Conservation (phyloP, 129 eudicot genomes). For the Solidago caesia region DNA sequence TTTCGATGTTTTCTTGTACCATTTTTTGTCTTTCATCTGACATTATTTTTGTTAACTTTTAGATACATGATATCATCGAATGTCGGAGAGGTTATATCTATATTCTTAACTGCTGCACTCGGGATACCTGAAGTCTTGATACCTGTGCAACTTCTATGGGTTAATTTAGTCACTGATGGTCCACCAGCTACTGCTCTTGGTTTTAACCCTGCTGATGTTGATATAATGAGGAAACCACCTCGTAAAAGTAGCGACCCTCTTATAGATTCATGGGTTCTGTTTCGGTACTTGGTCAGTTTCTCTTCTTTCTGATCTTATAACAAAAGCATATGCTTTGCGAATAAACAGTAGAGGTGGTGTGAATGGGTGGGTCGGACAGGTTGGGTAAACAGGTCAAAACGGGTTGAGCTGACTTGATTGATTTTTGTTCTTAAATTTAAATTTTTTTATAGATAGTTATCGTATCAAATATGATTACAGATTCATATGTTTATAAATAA, state of each 20-base stretch:
- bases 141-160: conserved; percentile 92
- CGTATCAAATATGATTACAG: not conserved
- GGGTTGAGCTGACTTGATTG: not conserved
- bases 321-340: not conserved
- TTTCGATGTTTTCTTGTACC: not conserved
- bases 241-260: conserved; percentile 71
- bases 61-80: conserved; percentile 96
- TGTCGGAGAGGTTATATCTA: conserved; percentile 80
- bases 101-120: conserved; percentile 82
- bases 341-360: not conserved
- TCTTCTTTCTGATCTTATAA: not conserved
- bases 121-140: conserved; percentile 88
- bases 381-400: not conserved
- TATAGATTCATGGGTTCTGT: conserved; percentile 74
- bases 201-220: conserved; percentile 81
- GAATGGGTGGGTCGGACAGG: not conserved
- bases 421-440: not conserved
- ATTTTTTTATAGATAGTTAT: not conserved
- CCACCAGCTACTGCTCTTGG: conserved; percentile 98
- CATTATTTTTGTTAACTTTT: conserved; percentile 15
- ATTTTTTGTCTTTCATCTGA: not conserved
- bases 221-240: conserved; percentile 87
- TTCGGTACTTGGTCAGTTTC: conserved; percentile 72
- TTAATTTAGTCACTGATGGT: conserved; percentile 83
- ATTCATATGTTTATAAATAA: too few relatives aligned